Evolutionary conservation across 257 asterid species (phyloP), one percentile per base, ranked within the genome.

Genomic region (Solanum clarkiae): DNA sequence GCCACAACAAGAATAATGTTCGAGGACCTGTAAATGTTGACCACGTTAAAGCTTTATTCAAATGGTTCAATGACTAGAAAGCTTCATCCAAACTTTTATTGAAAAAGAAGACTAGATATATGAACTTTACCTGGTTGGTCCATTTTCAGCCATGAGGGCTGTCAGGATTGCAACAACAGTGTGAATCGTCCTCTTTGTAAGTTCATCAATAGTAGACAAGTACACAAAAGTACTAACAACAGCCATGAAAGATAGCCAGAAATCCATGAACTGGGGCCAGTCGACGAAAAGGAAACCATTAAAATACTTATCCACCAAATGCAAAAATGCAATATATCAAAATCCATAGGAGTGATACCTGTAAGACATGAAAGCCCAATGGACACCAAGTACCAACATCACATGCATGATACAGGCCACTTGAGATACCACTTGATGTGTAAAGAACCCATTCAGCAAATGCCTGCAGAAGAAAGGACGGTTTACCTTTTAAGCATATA

Each of bases 201-300:
- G 90, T 85, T 97, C 99, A 71, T 93, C 88, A 36, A 95, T 89
- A 2, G 98, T 83, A 74, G 98, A 68, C 66, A 97, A 88, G 92
- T 95, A 93, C 44, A 97, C 94, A 70, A 95, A 97, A 16, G 99
- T 97, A 87, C 98, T 94, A 85, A 92, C 95, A 44, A 95, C 96
- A 55, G 99, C 99, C 97, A 97, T 95, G 95, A 97, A 97, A 26
- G 99, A 97, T 87, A 97, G 99, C 99, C 99, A 97, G 92, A 97
- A 97, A 87, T 97, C 99, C 88, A 95, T 81, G 91, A 97, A 95
- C 99, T 97, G 90, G 57, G 49, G 72, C 62, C 84, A 83, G 11
- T 84, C 53, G 2, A 59, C 40, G 80, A 44, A 79, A 53, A 79
- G 22, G 66, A 53, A 26, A 53, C 45, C 47, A 29, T 29, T 26